phyloP scores from a whole-genome alignment of 139 green algal genomes.

The Chlamydomonas sp. region DNA sequence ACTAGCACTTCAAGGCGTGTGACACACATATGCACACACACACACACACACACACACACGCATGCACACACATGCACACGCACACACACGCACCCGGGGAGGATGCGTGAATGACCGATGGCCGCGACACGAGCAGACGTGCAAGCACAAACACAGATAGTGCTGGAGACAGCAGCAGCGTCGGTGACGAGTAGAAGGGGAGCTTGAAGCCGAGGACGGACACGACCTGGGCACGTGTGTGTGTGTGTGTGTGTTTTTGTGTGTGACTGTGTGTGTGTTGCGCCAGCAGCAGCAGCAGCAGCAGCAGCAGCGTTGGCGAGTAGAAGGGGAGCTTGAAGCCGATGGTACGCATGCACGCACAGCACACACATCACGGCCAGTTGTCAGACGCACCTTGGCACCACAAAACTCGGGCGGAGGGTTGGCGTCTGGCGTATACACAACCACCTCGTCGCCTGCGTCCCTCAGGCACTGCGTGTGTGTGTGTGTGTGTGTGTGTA shows the following conservation, averaged over 20 bases:
- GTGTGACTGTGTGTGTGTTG: too few relatives aligned
- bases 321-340: constrained; percentile 69
- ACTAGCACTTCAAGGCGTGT: too few relatives aligned
- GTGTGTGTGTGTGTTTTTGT: too few relatives aligned
- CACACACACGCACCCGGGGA: constrained; percentile 8
- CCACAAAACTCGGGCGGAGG: constrained; percentile 67
- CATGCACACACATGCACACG: too few relatives aligned
- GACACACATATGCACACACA: too few relatives aligned
- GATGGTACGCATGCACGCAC: too few relatives aligned
- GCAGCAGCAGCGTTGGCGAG: constrained; percentile 57
- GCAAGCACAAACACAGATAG: constrained; percentile 48
- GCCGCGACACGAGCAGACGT: constrained; percentile 37
- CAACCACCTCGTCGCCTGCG: constrained; percentile 76
- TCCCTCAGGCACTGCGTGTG: constrained; percentile 61
- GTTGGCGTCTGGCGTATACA: constrained; percentile 65
- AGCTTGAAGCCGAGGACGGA: constrained; percentile 57
- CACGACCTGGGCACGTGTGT: constrained; percentile 35
- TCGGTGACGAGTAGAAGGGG: constrained; percentile 67
- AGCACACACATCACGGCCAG: too few relatives aligned
- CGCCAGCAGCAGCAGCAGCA: too few relatives aligned
- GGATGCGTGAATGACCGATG: constrained; percentile 75
- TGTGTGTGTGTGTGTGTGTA: too few relatives aligned
- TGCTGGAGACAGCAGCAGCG: constrained; percentile 66
- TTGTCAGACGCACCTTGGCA: constrained; percentile 70
- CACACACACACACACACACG: too few relatives aligned